Evolutionary conservation across 1,284 basidiomycete genomes (phyloP), one percentile per base, ranked within the genome.

Genomic region (Neonothopanus nambi): DNA sequence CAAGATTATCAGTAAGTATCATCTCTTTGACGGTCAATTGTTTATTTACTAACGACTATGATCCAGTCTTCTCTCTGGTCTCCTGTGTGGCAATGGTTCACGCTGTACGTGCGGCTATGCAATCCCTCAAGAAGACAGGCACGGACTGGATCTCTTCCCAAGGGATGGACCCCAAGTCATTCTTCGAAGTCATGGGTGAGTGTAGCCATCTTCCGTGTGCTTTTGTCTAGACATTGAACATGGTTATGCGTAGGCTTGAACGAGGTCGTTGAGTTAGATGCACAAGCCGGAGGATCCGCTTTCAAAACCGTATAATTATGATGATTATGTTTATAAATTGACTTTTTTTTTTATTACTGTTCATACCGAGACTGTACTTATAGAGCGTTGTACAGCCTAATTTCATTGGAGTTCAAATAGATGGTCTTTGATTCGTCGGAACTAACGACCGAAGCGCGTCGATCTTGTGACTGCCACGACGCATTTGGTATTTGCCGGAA

Each of bases 161-260:
- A 67, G 86, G 87, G 15, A 89, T 89, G 87, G 86, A 87, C 60
- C 87, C 87, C 20, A 85, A 84, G 63, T 75, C 78, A 51, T 89
- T 89, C 76, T 89, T 89, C 67, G 80, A 85, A 63, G 82, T 87
- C 51, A 87, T 89, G 84, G 86, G 76, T 75, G 59, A 13, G 73
- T 60, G 35, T 39, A 9, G 20, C 23, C 1, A 11, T 23, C 7
- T 24, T 9, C 2, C 24, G 15, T 35, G 20, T 18, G 5, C 17
- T 15, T 37, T 26, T 20, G 7, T 54, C 33, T 11, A 8, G 3
- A 46, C 35, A 15, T 17, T 36, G 17, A 44, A 35, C 6, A 3
- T 20, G 8, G 35, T 50, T 44, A 44, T 33, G 38, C 13, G 26
- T 64, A 82, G 81, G 84, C 57, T 72, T 89, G 7, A 67, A 77